Percentiles rank a stretch among this genome's conserved stretches.
These are phyloP conservation scores for Omphalea diandra DNA, from an alignment of 441 rosid species.

Conservation along the genomic window DNA sequence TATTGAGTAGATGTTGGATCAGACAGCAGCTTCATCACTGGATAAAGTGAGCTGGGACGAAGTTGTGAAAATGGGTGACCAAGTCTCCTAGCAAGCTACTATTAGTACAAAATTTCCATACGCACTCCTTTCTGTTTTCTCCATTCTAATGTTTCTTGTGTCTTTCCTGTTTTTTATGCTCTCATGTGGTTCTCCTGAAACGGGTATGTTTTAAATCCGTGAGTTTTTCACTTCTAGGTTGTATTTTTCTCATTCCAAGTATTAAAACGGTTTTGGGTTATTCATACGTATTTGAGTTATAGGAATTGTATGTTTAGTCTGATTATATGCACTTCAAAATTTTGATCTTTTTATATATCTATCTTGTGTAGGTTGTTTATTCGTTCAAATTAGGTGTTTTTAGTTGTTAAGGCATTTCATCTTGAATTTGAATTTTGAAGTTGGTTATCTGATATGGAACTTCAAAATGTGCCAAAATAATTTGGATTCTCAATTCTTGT, in stretches of 20 bases:
- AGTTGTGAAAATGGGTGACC: constrained; percentile 73
- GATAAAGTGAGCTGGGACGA: constrained; percentile 70
- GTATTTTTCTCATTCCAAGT: neutral
- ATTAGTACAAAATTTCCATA: constrained; percentile 46
- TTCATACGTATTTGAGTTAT: too few relatives aligned
- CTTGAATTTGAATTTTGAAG: neutral
- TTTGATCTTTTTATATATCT: neutral
- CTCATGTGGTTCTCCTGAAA: neutral
- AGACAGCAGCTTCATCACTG: constrained; percentile 44
- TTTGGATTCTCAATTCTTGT: neutral
- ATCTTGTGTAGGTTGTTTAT: neutral
- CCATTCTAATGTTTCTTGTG: neutral
- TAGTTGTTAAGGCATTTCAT: neutral
- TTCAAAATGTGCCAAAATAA: neutral
- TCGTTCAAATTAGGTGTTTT: neutral
- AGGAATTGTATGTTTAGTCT: neutral
- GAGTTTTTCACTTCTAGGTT: neutral
- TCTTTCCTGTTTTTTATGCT: neutral
- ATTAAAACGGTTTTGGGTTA: neutral
- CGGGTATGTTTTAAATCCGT: constrained; percentile 7
- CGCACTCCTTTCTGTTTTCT: neutral
- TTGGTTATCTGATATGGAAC: neutral
- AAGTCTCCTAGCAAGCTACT: constrained; percentile 86
- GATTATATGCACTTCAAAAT: neutral
- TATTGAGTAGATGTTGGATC: constrained; percentile 51